These are phyloP conservation scores for Globisporangium spinosum DNA, from an alignment of 352 stramenopile genomes.

Conservation along the genomic window DNA sequence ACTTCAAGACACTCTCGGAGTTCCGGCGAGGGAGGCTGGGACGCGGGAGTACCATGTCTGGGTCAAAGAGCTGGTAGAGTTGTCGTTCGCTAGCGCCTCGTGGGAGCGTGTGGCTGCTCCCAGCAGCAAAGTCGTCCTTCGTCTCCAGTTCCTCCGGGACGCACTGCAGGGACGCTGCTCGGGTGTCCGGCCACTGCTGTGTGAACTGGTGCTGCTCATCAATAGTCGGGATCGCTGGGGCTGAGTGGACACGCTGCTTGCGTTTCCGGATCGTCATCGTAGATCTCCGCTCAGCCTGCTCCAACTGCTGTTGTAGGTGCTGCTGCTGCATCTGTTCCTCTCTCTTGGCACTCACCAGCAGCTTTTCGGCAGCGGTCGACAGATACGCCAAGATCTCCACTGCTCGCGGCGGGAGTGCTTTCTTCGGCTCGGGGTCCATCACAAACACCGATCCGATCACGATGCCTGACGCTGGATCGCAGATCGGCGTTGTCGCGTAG, in stretches of 20 bases:
- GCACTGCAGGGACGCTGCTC: conserved; percentile 37
- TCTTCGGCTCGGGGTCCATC: conserved; percentile 64
- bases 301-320: not conserved
- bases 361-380: conserved; percentile 44
- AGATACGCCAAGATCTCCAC: conserved; percentile 73
- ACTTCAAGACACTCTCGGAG: conserved; percentile 9
- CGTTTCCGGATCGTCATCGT: conserved; percentile 9
- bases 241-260: conserved; percentile 25
- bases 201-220: not conserved
- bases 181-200: conserved; percentile 19
- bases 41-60: conserved; percentile 19
- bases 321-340: not conserved
- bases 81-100: conserved; percentile 11
- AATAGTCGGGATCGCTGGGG: conserved; percentile 5
- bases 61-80: conserved; percentile 33
- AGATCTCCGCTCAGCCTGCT: not conserved
- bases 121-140: conserved; percentile 24
- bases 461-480: conserved; percentile 46
- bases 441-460: conserved; percentile 82
- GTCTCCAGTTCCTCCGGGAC: conserved; percentile 46
- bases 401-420: conserved; percentile 36
- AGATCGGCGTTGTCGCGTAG: conserved; percentile 84
- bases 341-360: conserved; percentile 25
- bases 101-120: conserved; percentile 15
- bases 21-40: not conserved